Base-by-base conservation (phyloP, 164 flowering plant genomes). In the Amborella trichopoda region DNA sequence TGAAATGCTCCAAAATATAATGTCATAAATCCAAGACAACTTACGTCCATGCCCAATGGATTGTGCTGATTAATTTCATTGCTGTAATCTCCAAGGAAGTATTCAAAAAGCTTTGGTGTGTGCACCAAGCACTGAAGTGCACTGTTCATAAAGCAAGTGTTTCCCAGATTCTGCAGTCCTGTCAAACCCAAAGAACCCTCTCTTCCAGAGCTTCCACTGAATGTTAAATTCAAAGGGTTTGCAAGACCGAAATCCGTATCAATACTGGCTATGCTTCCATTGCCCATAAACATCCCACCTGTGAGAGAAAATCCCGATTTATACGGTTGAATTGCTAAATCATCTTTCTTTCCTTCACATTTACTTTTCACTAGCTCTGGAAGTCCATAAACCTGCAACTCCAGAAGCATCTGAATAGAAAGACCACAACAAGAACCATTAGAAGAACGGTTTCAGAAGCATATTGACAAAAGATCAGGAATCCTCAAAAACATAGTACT, bases 91-190 rank as follows among this genome's bases (percentile, higher is more conserved):
- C 83, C 89, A 47, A 83, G 85, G 45, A 91, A 83, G 62, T 76
- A 91, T 50, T 91, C 96, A 59, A 83, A 85, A 57, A 91, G 80
- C 70, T 76, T 69, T 28, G 89, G 83, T 18, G 98, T 83, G 66
- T 91, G 98, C 25, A 70, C 94, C 60, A 91, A 74, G 70, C 98
- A 91, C 71, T 91, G 98, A 26, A 86, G 49, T 28, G 98, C 73
- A 61, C 94, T 83, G 54, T 91, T 91, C 95, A 91, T 83, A 50
- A 86, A 91, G 64, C 98, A 91, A 34, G 98, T 91, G 56, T 86
- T 91, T 51, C 98, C 98, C 52, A 91, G 94, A 67, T 91, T 91
- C 28, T 72, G 83, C 37, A 91, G 70, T 60, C 98, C 98, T 23
- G 79, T 75, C 77, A 91, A 68, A 21, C 98, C 98, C 73, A 89